These are phyloP conservation scores for Saccharomyces hybrid DNA, from an alignment of 1,139 yeast genomes.

Conservation along the genomic window DNA sequence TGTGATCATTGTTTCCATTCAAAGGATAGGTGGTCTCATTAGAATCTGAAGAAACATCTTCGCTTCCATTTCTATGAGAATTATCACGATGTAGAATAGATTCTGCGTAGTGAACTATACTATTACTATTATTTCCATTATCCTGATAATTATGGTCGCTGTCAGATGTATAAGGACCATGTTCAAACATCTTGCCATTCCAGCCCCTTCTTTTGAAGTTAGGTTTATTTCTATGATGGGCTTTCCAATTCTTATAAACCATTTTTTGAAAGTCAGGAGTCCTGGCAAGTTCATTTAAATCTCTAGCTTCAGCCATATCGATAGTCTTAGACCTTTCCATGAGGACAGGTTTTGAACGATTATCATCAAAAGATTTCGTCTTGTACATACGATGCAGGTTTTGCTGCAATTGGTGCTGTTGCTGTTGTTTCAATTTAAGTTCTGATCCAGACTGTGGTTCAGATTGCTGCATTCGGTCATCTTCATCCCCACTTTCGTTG, in stretches of 20 bases:
- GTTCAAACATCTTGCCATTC: slow-evolving; percentile 8
- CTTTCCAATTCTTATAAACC: slow-evolving; percentile 31
- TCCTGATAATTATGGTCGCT: slow-evolving; percentile 7
- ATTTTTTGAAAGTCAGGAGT: slow-evolving; percentile 42
- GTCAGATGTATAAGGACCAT: slow-evolving; percentile 13
- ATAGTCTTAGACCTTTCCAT: slow-evolving; percentile 43
- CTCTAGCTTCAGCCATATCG: slow-evolving; percentile 33
- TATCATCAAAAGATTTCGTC: background rate
- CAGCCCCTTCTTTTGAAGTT: slow-evolving; percentile 17
- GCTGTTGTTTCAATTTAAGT: background rate
- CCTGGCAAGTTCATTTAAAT: slow-evolving; percentile 28
- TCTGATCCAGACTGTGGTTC: background rate
- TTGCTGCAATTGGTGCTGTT: background rate
- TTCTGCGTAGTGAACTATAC: slow-evolving; percentile 5
- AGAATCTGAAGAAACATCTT: background rate
- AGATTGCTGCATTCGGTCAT: slow-evolving; percentile 3
- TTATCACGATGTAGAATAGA: slow-evolving; percentile 5
- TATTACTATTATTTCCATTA: slow-evolving; percentile 20
- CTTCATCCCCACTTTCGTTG: slow-evolving; percentile 24
- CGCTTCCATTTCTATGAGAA: slow-evolving; percentile 1
- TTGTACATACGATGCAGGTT: background rate
- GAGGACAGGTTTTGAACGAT: slow-evolving; percentile 12
- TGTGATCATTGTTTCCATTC: background rate
- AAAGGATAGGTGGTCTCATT: background rate
- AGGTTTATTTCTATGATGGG: slow-evolving; percentile 14